Evolutionary conservation across 768 basidiomycete species (phyloP), one percentile per base, ranked within the genome.

Genomic region (Mycena haematopus): DNA sequence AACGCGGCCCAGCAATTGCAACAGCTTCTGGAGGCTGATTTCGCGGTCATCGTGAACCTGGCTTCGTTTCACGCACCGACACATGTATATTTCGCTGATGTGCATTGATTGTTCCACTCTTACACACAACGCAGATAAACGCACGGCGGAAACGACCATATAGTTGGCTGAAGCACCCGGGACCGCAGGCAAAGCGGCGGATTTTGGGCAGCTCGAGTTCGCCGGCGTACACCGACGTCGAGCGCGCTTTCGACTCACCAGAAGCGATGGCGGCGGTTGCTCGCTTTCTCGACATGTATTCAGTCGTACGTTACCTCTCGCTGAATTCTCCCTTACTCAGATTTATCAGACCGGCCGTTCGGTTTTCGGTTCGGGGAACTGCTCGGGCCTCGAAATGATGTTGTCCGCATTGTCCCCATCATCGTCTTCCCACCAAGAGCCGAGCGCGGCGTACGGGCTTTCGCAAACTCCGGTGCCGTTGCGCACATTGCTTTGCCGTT

Each of bases 401-500:
- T 29, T 65, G 22, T n/a, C 49, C 1, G 3, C 42, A 6, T n/a
- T 53, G 10, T 46, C 49, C 2, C n/a, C 52, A 0, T 13, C 54
- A 13, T 29, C 56, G 1, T 13, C 27, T 25, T 29, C 38, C 1
- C 15, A 17, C 53, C 33, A 10, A 19, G 25, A 6, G 17, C 47
- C 0, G 44, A 53, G 15, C 53, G 47, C 3, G 60, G 60, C 36
- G 44, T 50, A 9, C 49, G 36, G 2, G 17, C 50, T 13, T 50
- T 22, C n/a, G 25, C 8, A 13, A n/a, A 3, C 7, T 21, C 60
- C 5, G 40, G n/a, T 14, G n/a, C 38, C n/a, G 36, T 56, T 3
- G 27, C 65, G 1, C 65, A 66, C 14, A 31, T 66, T n/a, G 65
- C 61, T 0, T 15, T 66, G 7, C 65, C 65, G 14, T 62, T 66